These are phyloP conservation scores for Rhypophila decipiens DNA, from an alignment of 495 filamentous ascomycete genomes.

Conservation along the genomic window DNA sequence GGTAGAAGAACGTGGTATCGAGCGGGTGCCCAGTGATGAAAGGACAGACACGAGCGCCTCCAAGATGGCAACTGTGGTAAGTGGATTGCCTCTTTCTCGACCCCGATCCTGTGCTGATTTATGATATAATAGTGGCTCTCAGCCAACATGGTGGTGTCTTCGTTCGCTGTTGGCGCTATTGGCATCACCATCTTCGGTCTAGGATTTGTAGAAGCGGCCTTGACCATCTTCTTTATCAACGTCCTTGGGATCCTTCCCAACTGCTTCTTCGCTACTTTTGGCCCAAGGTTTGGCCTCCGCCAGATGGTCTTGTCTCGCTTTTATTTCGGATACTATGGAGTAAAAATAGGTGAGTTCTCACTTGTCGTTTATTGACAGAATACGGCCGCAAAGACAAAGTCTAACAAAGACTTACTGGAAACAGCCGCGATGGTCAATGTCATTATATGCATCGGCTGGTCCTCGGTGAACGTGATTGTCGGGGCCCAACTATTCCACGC, in stretches of 20 bases:
- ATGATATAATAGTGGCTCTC: conserved; percentile 62
- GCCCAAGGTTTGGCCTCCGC: conserved; percentile 68
- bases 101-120: background rate
- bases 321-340: conserved; percentile 70
- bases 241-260: conserved; percentile 66
- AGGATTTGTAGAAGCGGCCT: conserved; percentile 69
- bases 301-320: conserved; percentile 84
- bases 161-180: conserved; percentile 74
- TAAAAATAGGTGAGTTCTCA: conserved; percentile 24
- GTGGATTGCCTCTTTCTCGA: conserved; percentile 6
- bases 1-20: conserved; percentile 74
- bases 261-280: conserved; percentile 76
- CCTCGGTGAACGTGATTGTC: conserved; percentile 71
- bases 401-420: background rate
- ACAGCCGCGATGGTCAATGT: conserved; percentile 71
- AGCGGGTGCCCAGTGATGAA: conserved; percentile 71
- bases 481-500: conserved; percentile 75
- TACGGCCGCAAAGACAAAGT: background rate
- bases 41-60: conserved; percentile 58
- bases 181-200: conserved; percentile 60
- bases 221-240: conserved; percentile 71
- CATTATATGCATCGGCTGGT: conserved; percentile 72
- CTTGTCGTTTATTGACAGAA: background rate
- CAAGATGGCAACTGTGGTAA: conserved; percentile 72
- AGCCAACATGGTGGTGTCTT: conserved; percentile 77